Evolutionary conservation across 164 flowering plant genomes (phyloP).

Genomic region (Tetrastigma voinierianum): DNA sequence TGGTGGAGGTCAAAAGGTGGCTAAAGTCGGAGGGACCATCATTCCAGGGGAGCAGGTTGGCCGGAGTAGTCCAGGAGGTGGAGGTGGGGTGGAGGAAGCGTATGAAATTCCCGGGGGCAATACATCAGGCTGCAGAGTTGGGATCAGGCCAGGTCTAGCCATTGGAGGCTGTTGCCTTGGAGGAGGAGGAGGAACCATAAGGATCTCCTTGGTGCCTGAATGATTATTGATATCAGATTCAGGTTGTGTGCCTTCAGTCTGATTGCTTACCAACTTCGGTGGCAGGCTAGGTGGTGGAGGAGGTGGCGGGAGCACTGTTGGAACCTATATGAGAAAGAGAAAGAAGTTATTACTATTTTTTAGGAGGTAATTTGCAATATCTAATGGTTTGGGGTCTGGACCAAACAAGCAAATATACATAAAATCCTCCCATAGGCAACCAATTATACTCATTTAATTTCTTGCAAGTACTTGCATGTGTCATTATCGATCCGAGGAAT

Average conservation of each 20-base stretch:
- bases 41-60: constrained; percentile 62
- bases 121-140: constrained; percentile 63
- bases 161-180: constrained; percentile 46
- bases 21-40: constrained; percentile 53
- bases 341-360: constrained; percentile 5
- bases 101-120: constrained; percentile 83
- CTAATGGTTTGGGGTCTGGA: background rate
- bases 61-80: constrained; percentile 61
- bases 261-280: constrained; percentile 34
- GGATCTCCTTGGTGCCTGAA: constrained; percentile 35
- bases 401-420: background rate
- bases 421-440: background rate
- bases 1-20: constrained; percentile 71
- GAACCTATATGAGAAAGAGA: constrained; percentile 35
- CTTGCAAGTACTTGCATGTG: too few relatives aligned
- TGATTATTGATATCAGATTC: constrained; percentile 39
- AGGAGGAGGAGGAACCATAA: constrained; percentile 80
- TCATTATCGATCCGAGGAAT: too few relatives aligned
- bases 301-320: constrained; percentile 52
- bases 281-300: constrained; percentile 80
- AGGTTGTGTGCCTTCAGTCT: constrained; percentile 38
- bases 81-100: constrained; percentile 84
- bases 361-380: background rate
- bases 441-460: background rate
- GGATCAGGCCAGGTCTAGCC: constrained; percentile 45